Percentiles rank a stretch among this genome's conserved stretches.
Evolutionary conservation across 768 basidiomycete genomes (phyloP).

Genomic region (Dacryopinax spathularia): DNA sequence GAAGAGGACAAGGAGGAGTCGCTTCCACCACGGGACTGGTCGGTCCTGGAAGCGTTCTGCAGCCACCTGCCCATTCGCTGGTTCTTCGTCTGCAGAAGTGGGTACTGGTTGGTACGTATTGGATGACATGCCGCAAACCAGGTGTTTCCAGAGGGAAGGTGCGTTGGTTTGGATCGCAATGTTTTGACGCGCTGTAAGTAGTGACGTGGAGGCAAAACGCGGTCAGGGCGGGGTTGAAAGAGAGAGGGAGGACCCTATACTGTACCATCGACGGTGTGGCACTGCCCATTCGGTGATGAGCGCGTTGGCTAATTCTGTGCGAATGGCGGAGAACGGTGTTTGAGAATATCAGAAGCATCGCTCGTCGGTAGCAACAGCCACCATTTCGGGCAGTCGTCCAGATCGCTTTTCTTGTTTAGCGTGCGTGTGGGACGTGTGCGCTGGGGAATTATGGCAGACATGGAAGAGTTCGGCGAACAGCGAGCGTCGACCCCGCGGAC

Average conservation of each 20-base stretch:
- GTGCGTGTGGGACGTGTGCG: no score
- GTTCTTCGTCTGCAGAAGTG: background rate
- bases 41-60: background rate
- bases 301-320: background rate
- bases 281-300: background rate
- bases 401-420: no score
- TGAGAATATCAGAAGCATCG: constrained; percentile 2
- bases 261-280: background rate
- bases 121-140: background rate
- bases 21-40: background rate
- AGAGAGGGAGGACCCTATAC: background rate
- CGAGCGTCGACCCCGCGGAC: background rate
- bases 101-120: background rate
- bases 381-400: no score
- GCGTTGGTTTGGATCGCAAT: background rate
- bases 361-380: background rate
- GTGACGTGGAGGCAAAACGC: background rate
- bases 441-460: background rate
- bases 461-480: background rate
- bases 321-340: background rate
- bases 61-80: background rate
- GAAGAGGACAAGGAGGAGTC: background rate
- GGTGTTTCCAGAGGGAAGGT: background rate
- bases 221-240: background rate
- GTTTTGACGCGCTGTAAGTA: background rate